Conservation (phyloP, 1,284 basidiomycete species). For the Ustilago tritici region DNA sequence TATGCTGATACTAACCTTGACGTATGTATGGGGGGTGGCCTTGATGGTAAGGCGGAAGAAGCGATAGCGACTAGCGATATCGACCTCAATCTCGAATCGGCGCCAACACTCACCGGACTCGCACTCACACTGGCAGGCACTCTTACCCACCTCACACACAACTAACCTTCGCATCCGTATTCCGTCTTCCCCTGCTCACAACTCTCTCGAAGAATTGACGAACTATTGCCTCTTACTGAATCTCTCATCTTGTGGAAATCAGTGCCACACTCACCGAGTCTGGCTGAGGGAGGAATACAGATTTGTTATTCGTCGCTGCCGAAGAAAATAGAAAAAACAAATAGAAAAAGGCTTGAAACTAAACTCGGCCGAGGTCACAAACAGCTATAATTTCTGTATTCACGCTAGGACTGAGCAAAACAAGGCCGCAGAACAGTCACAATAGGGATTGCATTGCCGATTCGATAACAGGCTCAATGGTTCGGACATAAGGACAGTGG, state of each 20-base stretch:
- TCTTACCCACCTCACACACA: not conserved
- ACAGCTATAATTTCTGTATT: not conserved
- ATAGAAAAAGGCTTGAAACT: not conserved
- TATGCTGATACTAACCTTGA: conserved; percentile 52
- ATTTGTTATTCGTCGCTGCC: no score
- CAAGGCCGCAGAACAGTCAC: not conserved
- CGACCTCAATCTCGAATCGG: conserved; percentile 35
- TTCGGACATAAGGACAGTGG: conserved; percentile 14
- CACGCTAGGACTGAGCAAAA: no score
- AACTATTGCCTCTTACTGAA: not conserved
- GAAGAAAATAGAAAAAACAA: no score
- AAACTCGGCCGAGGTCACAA: conserved; percentile 7
- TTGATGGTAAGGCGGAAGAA: conserved; percentile 54
- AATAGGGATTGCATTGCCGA: conserved; percentile 8
- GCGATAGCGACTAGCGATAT: conserved; percentile 20
- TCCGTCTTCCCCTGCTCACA: not conserved
- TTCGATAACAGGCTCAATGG: no score
- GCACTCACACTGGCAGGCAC: not conserved
- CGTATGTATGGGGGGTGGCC: conserved; percentile 52
- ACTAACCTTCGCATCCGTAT: not conserved
- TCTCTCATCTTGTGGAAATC: not conserved
- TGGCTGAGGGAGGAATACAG: no score
- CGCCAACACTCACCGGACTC: not conserved
- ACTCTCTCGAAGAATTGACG: not conserved
- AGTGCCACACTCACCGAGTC: no score